Evolutionary conservation across 73 alveolate species (phyloP), one percentile per base, ranked within the genome.

Genomic region (Paramecium pentaurelia): DNA sequence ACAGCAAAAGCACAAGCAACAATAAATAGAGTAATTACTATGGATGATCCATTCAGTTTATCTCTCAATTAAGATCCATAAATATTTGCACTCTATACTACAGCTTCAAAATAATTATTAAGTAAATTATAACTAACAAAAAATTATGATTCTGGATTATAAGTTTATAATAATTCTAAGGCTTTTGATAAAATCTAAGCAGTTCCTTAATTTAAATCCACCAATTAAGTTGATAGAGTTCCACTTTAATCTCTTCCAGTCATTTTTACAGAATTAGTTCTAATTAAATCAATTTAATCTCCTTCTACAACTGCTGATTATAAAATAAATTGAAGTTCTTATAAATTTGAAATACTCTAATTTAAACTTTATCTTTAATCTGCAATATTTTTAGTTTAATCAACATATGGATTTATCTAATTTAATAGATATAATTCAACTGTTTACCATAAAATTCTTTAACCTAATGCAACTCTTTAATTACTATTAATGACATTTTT

Each of bases 171-270:
- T 10, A 64, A 64, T 64, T 73, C 54, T 36, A 73, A 73, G 4
- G 87, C 87, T 28, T 73, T 73, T 14, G 87, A 73, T 73, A 73
- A 34, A 73, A 73, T 40, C 16, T 73, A 73, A 1, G 87, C 58
- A 1, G 87, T 73, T 37, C 40, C 87, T 73, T 73, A 73, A 73
- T 73, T 73, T 73, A 73, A n/a, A 73, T 73, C 87, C n/a, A 73
- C 58, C 8, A 73, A 73, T 14, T 73, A 37, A 4, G 58, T 73
- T n/a, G 40, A 30, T 73, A 37, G 7, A 14, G 87, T 73, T 73
- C 87, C 87, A 40, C 60, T 37, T 8, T 73, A 38, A 73, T 73
- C 87, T 36, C 87, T 32, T 16, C 60, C 60, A 4, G 60, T 40
- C 87, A 73, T 73, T 73, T 73, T 73, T 4, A 73, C 60, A 30